Base-by-base conservation (phyloP, 202 grass and related monocot genomes). In the Sporobolus alterniflorus region DNA sequence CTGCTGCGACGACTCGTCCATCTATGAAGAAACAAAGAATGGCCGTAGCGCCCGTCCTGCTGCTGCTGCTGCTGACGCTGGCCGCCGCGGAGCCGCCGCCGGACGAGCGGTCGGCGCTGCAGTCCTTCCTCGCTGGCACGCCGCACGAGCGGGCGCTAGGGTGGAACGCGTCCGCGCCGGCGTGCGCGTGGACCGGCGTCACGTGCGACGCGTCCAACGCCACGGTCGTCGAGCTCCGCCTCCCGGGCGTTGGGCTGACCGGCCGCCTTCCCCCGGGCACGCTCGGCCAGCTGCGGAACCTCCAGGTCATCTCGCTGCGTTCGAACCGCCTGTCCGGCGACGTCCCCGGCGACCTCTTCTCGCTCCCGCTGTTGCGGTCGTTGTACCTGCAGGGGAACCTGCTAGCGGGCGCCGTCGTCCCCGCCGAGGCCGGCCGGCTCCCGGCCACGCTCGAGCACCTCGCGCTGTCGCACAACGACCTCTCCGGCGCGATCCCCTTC, bases 131-230 rank as follows among this genome's bases (percentile, higher is more conserved):
- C 30, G 66, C 61, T 47, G 71, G 66, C 20, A 80, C 76, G 7
- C 87, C 82, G 32, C 91, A 92, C 89, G 87, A 97, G 89, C 81
- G 79, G 12, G 65, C 61, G 30, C 25, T 97, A 39, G 87, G 73
- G 15, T 94, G 94, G 94, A 83, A 67, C 85, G 13, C 79, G 44
- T 75, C 85, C 34, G 30, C 62, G 13, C 82, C 96, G 4, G 71
- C 87, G 5, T 99, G 96, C 80, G 25, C 52, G 47, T 99, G 96
- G 96, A 76, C 79, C 0, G 96, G 96, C 29, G 80, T 99, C 72
- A 66, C 70, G 5, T 99, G 93, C 89, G 91, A 94, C 85, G 2
- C 69, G 0, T 5, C 39, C 57, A 90, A 92, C 76, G 36, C 56
- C 69, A 83, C 91, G 20, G 93, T 99, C 4, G 10, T 73, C 3